phyloP scores from a whole-genome alignment of 352 stramenopile species.

The Globisporangium cystogenes region DNA sequence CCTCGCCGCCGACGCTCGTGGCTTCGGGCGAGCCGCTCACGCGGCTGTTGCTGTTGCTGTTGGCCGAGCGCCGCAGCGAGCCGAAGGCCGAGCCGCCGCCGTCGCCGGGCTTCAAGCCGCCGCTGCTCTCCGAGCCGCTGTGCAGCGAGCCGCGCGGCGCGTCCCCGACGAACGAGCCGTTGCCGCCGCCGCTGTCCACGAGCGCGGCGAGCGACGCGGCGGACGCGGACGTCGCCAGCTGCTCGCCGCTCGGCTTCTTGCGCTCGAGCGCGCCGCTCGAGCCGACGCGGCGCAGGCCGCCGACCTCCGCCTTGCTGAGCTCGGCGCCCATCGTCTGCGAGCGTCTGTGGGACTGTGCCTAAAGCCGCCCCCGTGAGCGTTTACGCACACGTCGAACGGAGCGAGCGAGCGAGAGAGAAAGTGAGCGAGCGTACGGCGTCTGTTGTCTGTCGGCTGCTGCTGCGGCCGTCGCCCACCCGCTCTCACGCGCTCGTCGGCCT shows the following conservation, averaged over 20 bases:
- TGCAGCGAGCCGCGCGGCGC: constrained; percentile 18
- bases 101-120: constrained; percentile 36
- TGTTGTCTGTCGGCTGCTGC: no score
- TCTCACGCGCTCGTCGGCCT: no score
- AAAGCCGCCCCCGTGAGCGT: no score
- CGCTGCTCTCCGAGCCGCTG: constrained; percentile 38
- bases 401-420: no score
- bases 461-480: no score
- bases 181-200: constrained; percentile 13
- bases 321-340: constrained; percentile 50
- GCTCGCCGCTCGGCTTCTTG: constrained; percentile 20
- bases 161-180: constrained; percentile 8
- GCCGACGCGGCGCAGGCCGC: constrained; percentile 55
- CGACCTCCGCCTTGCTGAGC: constrained; percentile 40
- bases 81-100: constrained; percentile 42
- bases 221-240: constrained; percentile 42
- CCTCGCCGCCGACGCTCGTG: constrained; percentile 23
- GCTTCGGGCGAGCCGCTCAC: constrained; percentile 13
- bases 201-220: constrained; percentile 55
- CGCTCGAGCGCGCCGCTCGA: constrained; percentile 57
- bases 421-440: no score
- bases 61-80: constrained; percentile 40
- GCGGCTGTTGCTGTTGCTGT: constrained; percentile 39
- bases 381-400: no score
- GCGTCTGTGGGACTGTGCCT: background rate